Evolutionary conservation across 495 filamentous ascomycete species (phyloP).

Genomic region (Neurospora sp.): DNA sequence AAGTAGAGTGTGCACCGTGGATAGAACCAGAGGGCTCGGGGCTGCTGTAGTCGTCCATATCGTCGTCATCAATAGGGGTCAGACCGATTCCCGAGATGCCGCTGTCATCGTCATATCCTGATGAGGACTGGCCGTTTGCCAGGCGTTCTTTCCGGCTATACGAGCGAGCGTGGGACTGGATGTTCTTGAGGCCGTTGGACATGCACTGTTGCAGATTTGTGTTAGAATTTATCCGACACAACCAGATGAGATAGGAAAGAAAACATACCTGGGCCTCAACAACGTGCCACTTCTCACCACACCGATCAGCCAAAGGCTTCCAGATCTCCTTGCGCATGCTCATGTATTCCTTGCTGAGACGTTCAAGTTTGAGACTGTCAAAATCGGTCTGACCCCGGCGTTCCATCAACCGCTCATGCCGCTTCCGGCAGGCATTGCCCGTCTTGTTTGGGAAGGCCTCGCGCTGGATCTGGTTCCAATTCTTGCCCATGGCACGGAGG

Average conservation of each 20-base stretch:
- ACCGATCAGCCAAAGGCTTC: constrained; percentile 48
- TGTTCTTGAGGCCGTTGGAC: constrained; percentile 49
- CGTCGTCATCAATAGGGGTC: constrained; percentile 39
- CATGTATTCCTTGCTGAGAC: constrained; percentile 57
- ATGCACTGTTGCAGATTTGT: constrained; percentile 34
- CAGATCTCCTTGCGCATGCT: constrained; percentile 61
- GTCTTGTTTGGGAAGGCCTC: constrained; percentile 62
- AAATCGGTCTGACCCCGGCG: constrained; percentile 54
- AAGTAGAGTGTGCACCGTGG: constrained; percentile 22
- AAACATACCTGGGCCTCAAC: constrained; percentile 58
- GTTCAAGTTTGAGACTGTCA: constrained; percentile 56
- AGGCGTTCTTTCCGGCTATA: constrained; percentile 42
- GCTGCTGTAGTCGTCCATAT: constrained; percentile 35
- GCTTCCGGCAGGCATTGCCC: constrained; percentile 68
- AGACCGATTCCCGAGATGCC: constrained; percentile 38
- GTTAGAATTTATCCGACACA: background rate
- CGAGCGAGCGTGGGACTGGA: constrained; percentile 42
- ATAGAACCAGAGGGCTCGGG: constrained; percentile 24
- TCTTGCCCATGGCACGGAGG: constrained; percentile 53
- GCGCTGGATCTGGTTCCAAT: constrained; percentile 62
- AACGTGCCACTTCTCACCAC: constrained; percentile 59
- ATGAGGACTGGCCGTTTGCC: constrained; percentile 28
- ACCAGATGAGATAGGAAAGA: background rate
- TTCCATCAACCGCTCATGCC: constrained; percentile 66
- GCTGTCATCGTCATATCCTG: constrained; percentile 40